A percentile compares a stretch with the other conserved stretches of the same genome.
Evolutionary conservation across 192 early-diverging fungal species (phyloP).

Genomic region (Linnemannia zychae): DNA sequence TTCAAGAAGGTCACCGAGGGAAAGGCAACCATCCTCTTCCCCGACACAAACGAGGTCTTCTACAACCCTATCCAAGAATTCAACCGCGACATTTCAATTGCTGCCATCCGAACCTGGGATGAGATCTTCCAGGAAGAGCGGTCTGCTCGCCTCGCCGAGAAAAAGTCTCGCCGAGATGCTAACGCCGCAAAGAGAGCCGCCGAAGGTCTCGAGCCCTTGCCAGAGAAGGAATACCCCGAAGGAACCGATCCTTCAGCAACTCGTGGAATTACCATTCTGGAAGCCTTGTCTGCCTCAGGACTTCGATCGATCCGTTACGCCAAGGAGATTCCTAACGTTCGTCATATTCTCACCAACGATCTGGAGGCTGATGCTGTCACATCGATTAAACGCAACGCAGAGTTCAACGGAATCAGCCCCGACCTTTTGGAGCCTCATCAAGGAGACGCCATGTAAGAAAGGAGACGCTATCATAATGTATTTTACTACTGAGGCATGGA

Average conservation of each 20-base stretch:
- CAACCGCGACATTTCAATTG: conserved; percentile 98
- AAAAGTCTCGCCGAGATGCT: conserved; percentile 54
- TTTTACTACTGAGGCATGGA: neutral
- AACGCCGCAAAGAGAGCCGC: conserved; percentile 34
- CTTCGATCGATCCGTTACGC: conserved; percentile 97
- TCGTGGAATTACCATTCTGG: conserved; percentile 77
- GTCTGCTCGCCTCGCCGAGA: conserved; percentile 67
- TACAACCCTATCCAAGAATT: conserved; percentile 99
- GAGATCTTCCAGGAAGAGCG: conserved; percentile 79
- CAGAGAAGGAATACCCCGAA: conserved; percentile 35
- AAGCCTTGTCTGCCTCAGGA: conserved; percentile 96
- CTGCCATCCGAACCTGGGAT: conserved; percentile 94
- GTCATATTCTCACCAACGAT: conserved; percentile 93
- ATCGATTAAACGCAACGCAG: conserved; percentile 88
- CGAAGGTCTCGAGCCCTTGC: conserved; percentile 39
- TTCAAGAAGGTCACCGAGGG: conserved; percentile 82
- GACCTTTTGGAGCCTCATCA: conserved; percentile 82
- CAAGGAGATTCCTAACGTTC: conserved; percentile 87
- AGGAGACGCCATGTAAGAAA: conserved; percentile 85
- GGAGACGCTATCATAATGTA: neutral
- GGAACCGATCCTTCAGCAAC: conserved; percentile 34
- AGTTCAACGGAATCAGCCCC: conserved; percentile 83
- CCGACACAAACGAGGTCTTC: conserved; percentile 93
- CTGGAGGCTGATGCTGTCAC: conserved; percentile 89
- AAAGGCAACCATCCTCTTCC: conserved; percentile 86